Evolutionary conservation across 2,329 filamentous ascomycete genomes (phyloP).

Genomic region (Aspergillus proliferans): DNA sequence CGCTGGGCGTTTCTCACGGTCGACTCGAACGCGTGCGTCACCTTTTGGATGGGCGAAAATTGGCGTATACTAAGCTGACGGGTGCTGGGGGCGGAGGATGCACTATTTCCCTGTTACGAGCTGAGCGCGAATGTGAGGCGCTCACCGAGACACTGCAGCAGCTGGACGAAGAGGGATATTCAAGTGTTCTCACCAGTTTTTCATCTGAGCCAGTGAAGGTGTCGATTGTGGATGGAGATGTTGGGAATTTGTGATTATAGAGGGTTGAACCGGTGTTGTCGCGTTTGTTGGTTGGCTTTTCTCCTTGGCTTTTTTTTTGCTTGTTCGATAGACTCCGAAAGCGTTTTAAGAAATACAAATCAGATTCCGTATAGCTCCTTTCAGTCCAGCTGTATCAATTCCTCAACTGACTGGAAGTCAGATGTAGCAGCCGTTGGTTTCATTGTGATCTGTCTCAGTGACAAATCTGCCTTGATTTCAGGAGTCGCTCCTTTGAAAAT

Average conservation of each 20-base stretch:
- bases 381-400: background rate
- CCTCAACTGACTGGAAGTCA: too few relatives aligned
- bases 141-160: background rate
- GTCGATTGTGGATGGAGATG: background rate
- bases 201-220: background rate
- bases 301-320: background rate
- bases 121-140: background rate
- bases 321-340: background rate
- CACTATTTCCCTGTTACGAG: background rate
- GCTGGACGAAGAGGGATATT: background rate
- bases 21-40: background rate
- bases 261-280: background rate
- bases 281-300: background rate
- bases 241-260: background rate
- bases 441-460: too few relatives aligned
- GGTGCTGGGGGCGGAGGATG: background rate
- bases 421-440: too few relatives aligned
- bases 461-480: too few relatives aligned
- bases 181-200: background rate
- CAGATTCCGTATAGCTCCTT: background rate
- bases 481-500: too few relatives aligned
- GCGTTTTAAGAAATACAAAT: background rate
- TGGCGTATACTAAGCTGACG: background rate
- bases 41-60: background rate
- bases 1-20: background rate